phyloP scores from a whole-genome alignment of 2,329 filamentous ascomycete genomes.

The Bimuria novae-zelandiae region DNA sequence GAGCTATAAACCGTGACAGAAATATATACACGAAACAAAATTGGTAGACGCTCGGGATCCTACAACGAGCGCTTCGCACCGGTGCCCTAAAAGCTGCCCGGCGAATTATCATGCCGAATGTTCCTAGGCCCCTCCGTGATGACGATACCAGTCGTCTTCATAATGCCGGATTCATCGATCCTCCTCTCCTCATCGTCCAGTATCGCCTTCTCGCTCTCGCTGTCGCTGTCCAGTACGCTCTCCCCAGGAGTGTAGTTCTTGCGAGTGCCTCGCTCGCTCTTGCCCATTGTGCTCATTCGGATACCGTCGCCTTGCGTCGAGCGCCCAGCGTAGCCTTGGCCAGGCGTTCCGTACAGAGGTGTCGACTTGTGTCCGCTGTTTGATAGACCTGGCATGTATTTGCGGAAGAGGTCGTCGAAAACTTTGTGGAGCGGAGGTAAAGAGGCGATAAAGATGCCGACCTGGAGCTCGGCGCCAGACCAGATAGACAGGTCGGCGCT shows the following conservation, averaged over 20 bases:
- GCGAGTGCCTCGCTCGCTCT: constrained; percentile 9
- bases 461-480: constrained; percentile 24
- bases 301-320: constrained; percentile 18
- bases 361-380: constrained; percentile 14
- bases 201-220: constrained; percentile 34
- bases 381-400: constrained; percentile 19
- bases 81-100: no score
- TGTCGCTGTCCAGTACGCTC: constrained; percentile 28
- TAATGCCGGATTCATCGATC: constrained; percentile 22
- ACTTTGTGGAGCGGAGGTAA: constrained; percentile 31
- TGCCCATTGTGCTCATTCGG: constrained; percentile 16
- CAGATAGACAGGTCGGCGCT: constrained; percentile 33
- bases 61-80: no score
- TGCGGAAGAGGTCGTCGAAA: constrained; percentile 25
- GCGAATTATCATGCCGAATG: no score
- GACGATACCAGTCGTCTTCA: constrained; percentile 31
- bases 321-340: constrained; percentile 15
- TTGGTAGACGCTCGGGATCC: no score
- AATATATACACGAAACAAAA: no score
- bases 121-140: no score
- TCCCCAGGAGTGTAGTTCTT: constrained; percentile 19
- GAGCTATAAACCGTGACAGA: no score
- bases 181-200: constrained; percentile 27
- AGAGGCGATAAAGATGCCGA: constrained; percentile 15
- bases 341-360: constrained; percentile 16